These are phyloP conservation scores for Leishmania martiniquensis DNA, from an alignment of 208 protist genomes.

Conservation along the genomic window DNA sequence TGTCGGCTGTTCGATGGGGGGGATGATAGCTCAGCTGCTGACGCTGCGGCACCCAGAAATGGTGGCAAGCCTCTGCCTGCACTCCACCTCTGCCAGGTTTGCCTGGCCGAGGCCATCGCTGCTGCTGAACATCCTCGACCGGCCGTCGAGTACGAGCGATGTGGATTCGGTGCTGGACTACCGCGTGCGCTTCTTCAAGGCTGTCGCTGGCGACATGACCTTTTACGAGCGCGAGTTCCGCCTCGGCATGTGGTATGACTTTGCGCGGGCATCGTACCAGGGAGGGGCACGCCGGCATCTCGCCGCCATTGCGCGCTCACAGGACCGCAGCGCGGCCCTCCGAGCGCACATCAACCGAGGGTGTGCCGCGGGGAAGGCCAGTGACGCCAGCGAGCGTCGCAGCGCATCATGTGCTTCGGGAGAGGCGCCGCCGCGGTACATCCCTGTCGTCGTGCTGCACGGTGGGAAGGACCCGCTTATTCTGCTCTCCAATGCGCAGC, in stretches of 20 bases:
- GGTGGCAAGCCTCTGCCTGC: slow-evolving; percentile 62
- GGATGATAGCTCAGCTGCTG: slow-evolving; percentile 74
- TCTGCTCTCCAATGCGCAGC: slow-evolving; percentile 53
- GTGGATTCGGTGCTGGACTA: slow-evolving; percentile 64
- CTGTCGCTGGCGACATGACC: slow-evolving; percentile 31
- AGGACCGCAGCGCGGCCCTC: slow-evolving; percentile 37
- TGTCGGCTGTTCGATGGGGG: slow-evolving; percentile 82
- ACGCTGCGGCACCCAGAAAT: slow-evolving; percentile 48
- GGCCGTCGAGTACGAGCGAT: slow-evolving; percentile 32
- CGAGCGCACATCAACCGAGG: slow-evolving; percentile 36
- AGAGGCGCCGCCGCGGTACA: slow-evolving; percentile 26
- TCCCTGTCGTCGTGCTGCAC: slow-evolving; percentile 74
- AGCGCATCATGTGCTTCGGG: slow-evolving; percentile 34
- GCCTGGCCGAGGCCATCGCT: slow-evolving; percentile 60
- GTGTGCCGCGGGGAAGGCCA: slow-evolving; percentile 28
- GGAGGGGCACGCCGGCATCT: slow-evolving; percentile 38
- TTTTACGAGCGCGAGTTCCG: slow-evolving; percentile 47
- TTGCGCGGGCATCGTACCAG: slow-evolving; percentile 31
- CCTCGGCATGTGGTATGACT: slow-evolving; percentile 32
- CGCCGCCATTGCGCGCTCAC: slow-evolving; percentile 33
- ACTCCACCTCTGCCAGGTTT: slow-evolving; percentile 67
- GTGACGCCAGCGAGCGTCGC: not conserved
- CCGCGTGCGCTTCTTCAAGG: slow-evolving; percentile 45
- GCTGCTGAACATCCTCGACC: slow-evolving; percentile 63
- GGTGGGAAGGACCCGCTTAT: slow-evolving; percentile 73